Conservation (phyloP, 108 stramenopile species). For the Cyclotella cryptica region DNA sequence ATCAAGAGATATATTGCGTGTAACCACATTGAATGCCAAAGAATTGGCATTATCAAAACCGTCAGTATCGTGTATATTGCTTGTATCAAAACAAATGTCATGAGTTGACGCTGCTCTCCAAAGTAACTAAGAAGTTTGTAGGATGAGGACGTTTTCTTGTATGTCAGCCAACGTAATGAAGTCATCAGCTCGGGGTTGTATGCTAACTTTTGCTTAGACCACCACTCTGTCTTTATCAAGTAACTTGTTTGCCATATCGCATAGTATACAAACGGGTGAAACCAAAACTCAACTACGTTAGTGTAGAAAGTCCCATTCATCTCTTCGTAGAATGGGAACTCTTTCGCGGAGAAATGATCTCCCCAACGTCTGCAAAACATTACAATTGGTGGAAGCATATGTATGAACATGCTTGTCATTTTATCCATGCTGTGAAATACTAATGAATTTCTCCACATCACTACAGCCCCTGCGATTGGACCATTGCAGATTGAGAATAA, state of each 20-base stretch:
- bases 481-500: slow-evolving; percentile 74
- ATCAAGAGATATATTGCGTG: slow-evolving; percentile 39
- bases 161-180: slow-evolving; percentile 47
- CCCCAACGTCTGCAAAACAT: slow-evolving; percentile 71
- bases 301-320: slow-evolving; percentile 25
- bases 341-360: slow-evolving; percentile 24
- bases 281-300: slow-evolving; percentile 51
- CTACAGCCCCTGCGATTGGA: slow-evolving; percentile 55
- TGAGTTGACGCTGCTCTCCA: slow-evolving; percentile 54
- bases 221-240: slow-evolving; percentile 76
- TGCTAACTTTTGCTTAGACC: slow-evolving; percentile 54
- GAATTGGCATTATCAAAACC: slow-evolving; percentile 36
- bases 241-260: slow-evolving; percentile 72
- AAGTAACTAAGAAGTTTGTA: slow-evolving; percentile 50
- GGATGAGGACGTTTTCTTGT: slow-evolving; percentile 41
- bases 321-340: slow-evolving; percentile 45
- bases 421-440: slow-evolving; percentile 88
- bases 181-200: slow-evolving; percentile 52
- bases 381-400: slow-evolving; percentile 72
- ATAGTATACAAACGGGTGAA: slow-evolving; percentile 53
- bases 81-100: slow-evolving; percentile 50
- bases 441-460: slow-evolving; percentile 82
- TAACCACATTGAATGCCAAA: slow-evolving; percentile 53
- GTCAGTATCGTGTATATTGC: slow-evolving; percentile 50
- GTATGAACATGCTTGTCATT: slow-evolving; percentile 83